phyloP scores from a whole-genome alignment of 2,329 filamentous ascomycete species.

The Ophiostoma sp. region DNA sequence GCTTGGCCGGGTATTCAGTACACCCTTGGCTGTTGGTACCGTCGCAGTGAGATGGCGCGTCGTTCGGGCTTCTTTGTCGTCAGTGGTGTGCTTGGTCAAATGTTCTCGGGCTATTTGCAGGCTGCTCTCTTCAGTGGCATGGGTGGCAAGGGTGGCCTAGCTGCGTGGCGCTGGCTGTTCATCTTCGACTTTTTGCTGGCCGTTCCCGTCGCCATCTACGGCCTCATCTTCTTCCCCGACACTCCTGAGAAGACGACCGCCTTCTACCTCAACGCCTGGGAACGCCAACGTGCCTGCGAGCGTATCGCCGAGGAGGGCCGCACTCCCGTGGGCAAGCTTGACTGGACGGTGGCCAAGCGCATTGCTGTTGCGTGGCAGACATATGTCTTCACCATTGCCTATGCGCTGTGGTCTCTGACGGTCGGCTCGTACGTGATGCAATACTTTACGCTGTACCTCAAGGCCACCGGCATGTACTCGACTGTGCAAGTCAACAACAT shows the following conservation, averaged over 20 bases:
- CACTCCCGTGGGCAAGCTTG: conserved; percentile 40
- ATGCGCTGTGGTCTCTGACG: conserved; percentile 43
- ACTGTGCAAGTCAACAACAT: conserved; percentile 48
- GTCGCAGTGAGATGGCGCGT: conserved; percentile 60
- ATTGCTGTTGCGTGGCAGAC: conserved; percentile 47
- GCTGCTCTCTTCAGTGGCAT: conserved; percentile 62
- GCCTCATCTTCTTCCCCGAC: conserved; percentile 41
- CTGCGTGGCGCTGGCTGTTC: conserved; percentile 26
- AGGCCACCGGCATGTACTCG: conserved; percentile 38
- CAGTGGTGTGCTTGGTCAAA: conserved; percentile 64
- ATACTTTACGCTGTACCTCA: conserved; percentile 45
- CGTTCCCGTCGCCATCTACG: conserved; percentile 42
- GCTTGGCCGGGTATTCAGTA: conserved; percentile 52
- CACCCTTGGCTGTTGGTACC: conserved; percentile 61
- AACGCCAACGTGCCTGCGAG: conserved; percentile 63
- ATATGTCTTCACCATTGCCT: conserved; percentile 45
- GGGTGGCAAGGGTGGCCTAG: conserved; percentile 35
- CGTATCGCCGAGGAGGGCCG: conserved; percentile 63
- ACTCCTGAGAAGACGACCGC: conserved; percentile 39
- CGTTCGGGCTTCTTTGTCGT: conserved; percentile 58
- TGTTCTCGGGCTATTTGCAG: conserved; percentile 62
- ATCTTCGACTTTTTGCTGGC: conserved; percentile 36
- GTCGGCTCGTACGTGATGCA: conserved; percentile 44
- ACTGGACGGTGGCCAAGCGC: conserved; percentile 41
- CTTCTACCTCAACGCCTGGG: conserved; percentile 50